phyloP scores from a whole-genome alignment of 2,329 filamentous ascomycete genomes.

The Periconia digitata region DNA sequence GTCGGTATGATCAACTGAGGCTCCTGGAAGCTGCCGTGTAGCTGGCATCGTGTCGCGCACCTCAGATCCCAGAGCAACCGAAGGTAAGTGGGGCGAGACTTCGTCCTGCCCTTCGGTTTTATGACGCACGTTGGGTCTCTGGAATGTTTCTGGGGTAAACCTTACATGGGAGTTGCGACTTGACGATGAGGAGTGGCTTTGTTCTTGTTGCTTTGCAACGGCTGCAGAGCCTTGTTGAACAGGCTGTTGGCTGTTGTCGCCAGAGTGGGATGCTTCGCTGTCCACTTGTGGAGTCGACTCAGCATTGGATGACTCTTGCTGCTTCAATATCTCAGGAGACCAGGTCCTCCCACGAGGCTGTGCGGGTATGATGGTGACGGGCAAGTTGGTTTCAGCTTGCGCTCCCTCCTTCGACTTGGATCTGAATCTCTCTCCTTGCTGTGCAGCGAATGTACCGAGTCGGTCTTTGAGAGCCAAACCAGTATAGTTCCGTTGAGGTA shows the following conservation, averaged over 20 bases:
- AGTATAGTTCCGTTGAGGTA: conserved; percentile 47
- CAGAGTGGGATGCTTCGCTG: conserved; percentile 18
- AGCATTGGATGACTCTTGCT: conserved; percentile 19
- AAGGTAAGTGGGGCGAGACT: background rate
- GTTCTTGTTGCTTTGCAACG: background rate
- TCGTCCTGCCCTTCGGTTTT: conserved; percentile 4
- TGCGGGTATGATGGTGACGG: conserved; percentile 63
- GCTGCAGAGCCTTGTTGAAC: background rate
- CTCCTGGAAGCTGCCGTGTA: conserved; percentile 1
- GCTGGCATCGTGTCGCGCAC: conserved; percentile 4
- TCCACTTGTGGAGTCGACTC: conserved; percentile 17
- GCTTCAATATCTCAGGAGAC: conserved; percentile 48
- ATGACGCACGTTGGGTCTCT: conserved; percentile 12
- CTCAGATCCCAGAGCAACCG: conserved; percentile 19
- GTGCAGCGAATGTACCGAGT: conserved; percentile 52
- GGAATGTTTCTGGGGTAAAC: conserved; percentile 25
- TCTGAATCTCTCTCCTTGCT: conserved; percentile 49
- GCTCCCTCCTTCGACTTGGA: conserved; percentile 39
- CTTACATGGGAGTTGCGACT: conserved; percentile 25
- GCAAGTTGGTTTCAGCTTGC: conserved; percentile 47
- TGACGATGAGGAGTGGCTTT: conserved; percentile 8
- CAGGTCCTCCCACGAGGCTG: conserved; percentile 58
- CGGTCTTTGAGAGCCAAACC: conserved; percentile 49
- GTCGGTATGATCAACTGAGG: background rate
- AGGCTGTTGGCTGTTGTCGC: background rate